phyloP scores from a whole-genome alignment of 352 stramenopile species.

The Phytopythium mirpurense region DNA sequence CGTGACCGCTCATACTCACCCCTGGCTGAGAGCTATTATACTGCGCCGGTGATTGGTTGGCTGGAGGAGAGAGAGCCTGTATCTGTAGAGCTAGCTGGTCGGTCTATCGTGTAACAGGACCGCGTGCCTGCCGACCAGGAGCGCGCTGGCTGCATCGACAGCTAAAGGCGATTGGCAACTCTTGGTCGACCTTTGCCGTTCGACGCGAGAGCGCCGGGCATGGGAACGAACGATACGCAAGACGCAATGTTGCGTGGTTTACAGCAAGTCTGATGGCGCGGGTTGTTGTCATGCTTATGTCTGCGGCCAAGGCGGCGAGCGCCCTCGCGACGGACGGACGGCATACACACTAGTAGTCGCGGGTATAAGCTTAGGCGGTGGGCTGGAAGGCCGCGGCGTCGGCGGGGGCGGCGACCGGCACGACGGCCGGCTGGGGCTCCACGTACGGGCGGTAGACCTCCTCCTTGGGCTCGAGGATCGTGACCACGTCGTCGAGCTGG shows the following conservation, averaged over 20 bases:
- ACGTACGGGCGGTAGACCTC: constrained; percentile 85
- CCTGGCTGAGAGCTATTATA: too few species aligned
- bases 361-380: constrained; percentile 36
- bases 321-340: not conserved
- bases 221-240: not conserved
- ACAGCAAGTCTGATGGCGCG: constrained; percentile 8
- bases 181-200: too few species aligned
- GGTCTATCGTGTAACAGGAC: too few species aligned
- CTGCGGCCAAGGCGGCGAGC: not conserved
- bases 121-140: too few species aligned
- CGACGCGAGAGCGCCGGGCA: too few species aligned
- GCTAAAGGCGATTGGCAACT: too few species aligned
- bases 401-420: constrained; percentile 24
- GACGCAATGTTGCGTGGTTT: not conserved
- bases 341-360: constrained; percentile 6
- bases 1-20: too few species aligned
- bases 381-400: constrained; percentile 38
- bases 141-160: too few species aligned
- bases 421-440: constrained; percentile 53
- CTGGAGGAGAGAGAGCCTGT: too few species aligned
- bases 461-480: constrained; percentile 99
- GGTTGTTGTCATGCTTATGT: constrained; percentile 1
- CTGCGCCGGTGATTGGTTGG: too few species aligned
- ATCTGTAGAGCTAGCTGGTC: too few species aligned
- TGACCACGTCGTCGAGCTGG: constrained; percentile 98